Evolutionary conservation across 1,284 basidiomycete species (phyloP).

Genomic region (Tilletia walkeri): DNA sequence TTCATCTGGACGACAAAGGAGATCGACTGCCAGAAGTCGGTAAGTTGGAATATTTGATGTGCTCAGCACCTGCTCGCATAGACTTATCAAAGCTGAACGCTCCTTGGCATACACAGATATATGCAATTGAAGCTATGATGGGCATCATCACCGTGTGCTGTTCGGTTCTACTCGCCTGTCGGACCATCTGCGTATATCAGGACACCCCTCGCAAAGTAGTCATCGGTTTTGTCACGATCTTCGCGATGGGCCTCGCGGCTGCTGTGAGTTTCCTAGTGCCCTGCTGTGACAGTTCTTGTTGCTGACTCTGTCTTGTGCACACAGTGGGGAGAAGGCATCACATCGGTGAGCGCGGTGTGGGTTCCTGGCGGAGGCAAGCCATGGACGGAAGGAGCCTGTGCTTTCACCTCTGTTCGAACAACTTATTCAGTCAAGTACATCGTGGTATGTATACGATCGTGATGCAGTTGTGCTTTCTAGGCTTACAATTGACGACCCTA

Average conservation of each 20-base stretch:
- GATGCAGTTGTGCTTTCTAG: too few species aligned
- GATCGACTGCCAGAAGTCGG: slow-evolving; percentile 3
- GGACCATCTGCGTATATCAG: slow-evolving; percentile 33
- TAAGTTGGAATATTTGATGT: slow-evolving; percentile 26
- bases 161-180: slow-evolving; percentile 30
- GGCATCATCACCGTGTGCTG: slow-evolving; percentile 29
- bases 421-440: slow-evolving; percentile 35
- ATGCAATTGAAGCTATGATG: slow-evolving; percentile 36
- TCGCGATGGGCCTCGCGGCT: slow-evolving; percentile 31
- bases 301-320: neutral
- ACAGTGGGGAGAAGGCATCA: slow-evolving; percentile 38
- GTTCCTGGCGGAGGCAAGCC: slow-evolving; percentile 23
- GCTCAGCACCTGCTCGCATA: slow-evolving; percentile 20
- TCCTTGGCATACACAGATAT: slow-evolving; percentile 11
- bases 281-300: neutral
- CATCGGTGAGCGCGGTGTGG: slow-evolving; percentile 30
- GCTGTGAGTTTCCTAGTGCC: slow-evolving; percentile 8
- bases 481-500: neutral
- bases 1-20: neutral
- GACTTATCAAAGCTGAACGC: too few species aligned
- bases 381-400: slow-evolving; percentile 35
- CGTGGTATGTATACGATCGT: slow-evolving; percentile 8
- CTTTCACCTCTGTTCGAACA: slow-evolving; percentile 19
- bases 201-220: slow-evolving; percentile 26
- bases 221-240: slow-evolving; percentile 23